These are phyloP conservation scores for Coemansia sp. DNA, from an alignment of 192 early-diverging fungal species.

Conservation along the genomic window DNA sequence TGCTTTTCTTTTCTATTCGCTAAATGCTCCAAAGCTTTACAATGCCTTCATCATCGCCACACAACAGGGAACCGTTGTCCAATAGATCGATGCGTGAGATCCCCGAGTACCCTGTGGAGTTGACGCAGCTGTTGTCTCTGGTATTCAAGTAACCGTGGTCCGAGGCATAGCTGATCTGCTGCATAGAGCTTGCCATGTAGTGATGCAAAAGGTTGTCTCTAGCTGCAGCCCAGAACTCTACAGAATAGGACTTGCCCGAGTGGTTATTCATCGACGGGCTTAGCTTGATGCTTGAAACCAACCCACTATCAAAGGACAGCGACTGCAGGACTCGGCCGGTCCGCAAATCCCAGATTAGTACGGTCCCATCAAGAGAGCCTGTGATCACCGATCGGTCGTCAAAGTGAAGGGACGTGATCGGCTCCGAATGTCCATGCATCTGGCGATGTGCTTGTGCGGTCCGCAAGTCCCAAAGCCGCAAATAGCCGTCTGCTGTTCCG, in stretches of 20 bases:
- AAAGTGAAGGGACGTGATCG: slow-evolving; percentile 67
- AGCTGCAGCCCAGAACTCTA: slow-evolving; percentile 61
- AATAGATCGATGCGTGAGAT: slow-evolving; percentile 15
- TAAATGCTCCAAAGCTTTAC: slow-evolving; percentile 70
- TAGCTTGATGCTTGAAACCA: slow-evolving; percentile 50
- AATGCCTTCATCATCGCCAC: slow-evolving; percentile 65
- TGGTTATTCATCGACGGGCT: slow-evolving; percentile 14
- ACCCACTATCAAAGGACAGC: slow-evolving; percentile 54
- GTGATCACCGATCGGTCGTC: slow-evolving; percentile 73
- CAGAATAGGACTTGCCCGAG: slow-evolving; percentile 50
- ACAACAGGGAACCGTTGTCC: slow-evolving; percentile 47
- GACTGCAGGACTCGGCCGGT: slow-evolving; percentile 66
- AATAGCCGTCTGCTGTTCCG: slow-evolving; percentile 71
- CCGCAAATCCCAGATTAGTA: slow-evolving; percentile 77
- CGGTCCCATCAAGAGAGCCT: slow-evolving; percentile 68
- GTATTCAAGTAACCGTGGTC: slow-evolving; percentile 42
- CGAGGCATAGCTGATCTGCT: slow-evolving; percentile 57
- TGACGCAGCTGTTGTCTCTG: slow-evolving; percentile 41
- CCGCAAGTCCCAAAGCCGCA: slow-evolving; percentile 81
- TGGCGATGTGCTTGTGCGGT: slow-evolving; percentile 74
- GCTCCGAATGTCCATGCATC: slow-evolving; percentile 65
- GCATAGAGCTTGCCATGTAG: slow-evolving; percentile 66
- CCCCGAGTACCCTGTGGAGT: slow-evolving; percentile 8
- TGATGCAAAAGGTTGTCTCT: slow-evolving; percentile 54
- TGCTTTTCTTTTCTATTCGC: neutral